Percentiles rank a stretch among this genome's conserved stretches.
phyloP scores from a whole-genome alignment of 164 flowering plant genomes.

The Piper longum region DNA sequence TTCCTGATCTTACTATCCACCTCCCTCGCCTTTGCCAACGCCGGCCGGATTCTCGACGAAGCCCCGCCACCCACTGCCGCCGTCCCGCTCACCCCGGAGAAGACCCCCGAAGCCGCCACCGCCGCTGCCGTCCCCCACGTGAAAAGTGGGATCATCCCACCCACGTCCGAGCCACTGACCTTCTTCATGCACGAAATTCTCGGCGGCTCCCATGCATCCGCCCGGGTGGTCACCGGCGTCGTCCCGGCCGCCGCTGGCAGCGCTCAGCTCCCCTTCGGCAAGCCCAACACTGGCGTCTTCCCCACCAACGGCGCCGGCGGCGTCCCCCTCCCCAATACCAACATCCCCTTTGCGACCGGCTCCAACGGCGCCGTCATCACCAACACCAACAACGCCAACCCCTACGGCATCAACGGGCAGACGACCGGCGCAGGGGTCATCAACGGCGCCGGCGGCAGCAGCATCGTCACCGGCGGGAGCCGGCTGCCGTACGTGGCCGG shows the following conservation, averaged over 20 bases:
- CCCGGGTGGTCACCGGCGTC: slow-evolving; percentile 47
- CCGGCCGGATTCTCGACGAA: slow-evolving; percentile 46
- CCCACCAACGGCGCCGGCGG: slow-evolving; percentile 41
- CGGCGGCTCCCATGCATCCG: slow-evolving; percentile 39
- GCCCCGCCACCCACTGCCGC: slow-evolving; percentile 6
- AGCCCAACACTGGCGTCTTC: slow-evolving; percentile 55
- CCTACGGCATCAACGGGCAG: slow-evolving; percentile 19
- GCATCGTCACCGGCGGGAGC: not conserved
- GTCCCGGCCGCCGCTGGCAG: slow-evolving; percentile 39
- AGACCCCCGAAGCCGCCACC: not conserved
- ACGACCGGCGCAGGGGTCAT: slow-evolving; percentile 1
- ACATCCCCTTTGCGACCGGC: slow-evolving; percentile 7
- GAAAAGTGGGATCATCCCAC: not conserved
- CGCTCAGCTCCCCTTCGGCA: slow-evolving; percentile 65
- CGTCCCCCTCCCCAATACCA: slow-evolving; percentile 31
- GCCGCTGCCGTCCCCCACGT: not conserved
- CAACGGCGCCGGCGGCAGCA: slow-evolving; percentile 7
- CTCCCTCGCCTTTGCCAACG: slow-evolving; percentile 16
- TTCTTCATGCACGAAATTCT: slow-evolving; percentile 46
- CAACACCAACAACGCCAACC: slow-evolving; percentile 13
- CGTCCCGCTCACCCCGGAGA: slow-evolving; percentile 2
- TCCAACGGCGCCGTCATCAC: slow-evolving; percentile 10
- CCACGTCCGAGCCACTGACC: slow-evolving; percentile 9
- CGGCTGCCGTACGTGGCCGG: slow-evolving; percentile 23
- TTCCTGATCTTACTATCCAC: slow-evolving; percentile 20